These are phyloP conservation scores for Volutella citrinella DNA, from an alignment of 2,329 filamentous ascomycete species.

Conservation along the genomic window DNA sequence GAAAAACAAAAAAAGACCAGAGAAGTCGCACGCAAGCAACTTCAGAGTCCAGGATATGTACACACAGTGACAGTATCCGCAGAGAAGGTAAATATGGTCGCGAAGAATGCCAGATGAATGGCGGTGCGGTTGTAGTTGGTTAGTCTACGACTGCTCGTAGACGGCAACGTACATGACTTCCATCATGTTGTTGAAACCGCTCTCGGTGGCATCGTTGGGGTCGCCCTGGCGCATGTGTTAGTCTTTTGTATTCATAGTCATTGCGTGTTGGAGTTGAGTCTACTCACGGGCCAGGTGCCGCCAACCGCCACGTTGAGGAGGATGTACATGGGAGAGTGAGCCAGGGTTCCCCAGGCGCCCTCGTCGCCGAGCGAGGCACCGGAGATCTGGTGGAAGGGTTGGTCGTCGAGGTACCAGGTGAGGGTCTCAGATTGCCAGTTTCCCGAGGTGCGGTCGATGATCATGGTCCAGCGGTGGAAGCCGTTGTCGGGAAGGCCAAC, in stretches of 20 bases:
- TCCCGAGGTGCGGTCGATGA: constrained; percentile 42
- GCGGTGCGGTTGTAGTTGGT: too few species aligned
- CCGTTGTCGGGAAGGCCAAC: constrained; percentile 41
- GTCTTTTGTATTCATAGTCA: neutral
- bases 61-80: too few species aligned
- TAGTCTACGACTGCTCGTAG: constrained; percentile 28
- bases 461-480: constrained; percentile 48
- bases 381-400: constrained; percentile 39
- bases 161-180: constrained; percentile 39
- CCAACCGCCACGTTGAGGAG: constrained; percentile 49
- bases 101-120: too few species aligned
- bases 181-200: constrained; percentile 40
- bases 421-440: constrained; percentile 46
- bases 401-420: constrained; percentile 47
- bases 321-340: constrained; percentile 41
- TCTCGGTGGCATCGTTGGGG: constrained; percentile 30
- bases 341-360: constrained; percentile 42
- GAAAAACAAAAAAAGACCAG: neutral
- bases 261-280: neutral
- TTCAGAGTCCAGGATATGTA: too few species aligned
- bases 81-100: too few species aligned
- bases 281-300: constrained; percentile 39
- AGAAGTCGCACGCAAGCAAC: neutral
- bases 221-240: constrained; percentile 25
- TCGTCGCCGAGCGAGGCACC: constrained; percentile 40